phyloP scores from a whole-genome alignment of 2,329 filamentous ascomycete species.

The Eutypella sp. region DNA sequence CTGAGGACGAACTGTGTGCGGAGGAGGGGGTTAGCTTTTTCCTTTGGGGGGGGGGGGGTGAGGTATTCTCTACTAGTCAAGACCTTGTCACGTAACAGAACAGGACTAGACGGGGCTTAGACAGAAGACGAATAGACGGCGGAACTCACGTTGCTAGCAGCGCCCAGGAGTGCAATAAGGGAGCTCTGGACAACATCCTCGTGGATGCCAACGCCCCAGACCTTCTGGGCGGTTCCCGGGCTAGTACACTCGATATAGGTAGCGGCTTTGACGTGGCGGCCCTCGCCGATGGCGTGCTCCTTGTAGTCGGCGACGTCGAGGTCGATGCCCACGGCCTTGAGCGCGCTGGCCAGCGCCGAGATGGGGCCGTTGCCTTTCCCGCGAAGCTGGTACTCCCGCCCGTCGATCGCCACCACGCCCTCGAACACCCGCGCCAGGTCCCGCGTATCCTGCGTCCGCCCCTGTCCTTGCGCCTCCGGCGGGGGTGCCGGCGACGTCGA shows the following conservation, averaged over 20 bases:
- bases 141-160: conserved; percentile 81
- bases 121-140: too few species aligned
- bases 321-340: conserved; percentile 74
- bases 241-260: conserved; percentile 89
- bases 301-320: conserved; percentile 93
- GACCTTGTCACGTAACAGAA: too few species aligned
- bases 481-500: conserved; percentile 68
- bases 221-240: conserved; percentile 60
- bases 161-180: conserved; percentile 78
- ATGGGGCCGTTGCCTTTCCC: conserved; percentile 88
- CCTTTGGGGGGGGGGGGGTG: too few species aligned
- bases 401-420: conserved; percentile 79
- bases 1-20: conserved; percentile 70
- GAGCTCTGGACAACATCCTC: conserved; percentile 89
- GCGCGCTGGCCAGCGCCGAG: conserved; percentile 78
- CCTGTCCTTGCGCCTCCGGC: conserved; percentile 61
- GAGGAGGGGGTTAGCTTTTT: too few species aligned
- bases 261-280: conserved; percentile 82
- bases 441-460: conserved; percentile 70
- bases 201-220: conserved; percentile 90
- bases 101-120: background rate
- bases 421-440: conserved; percentile 79
- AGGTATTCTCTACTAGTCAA: too few species aligned
- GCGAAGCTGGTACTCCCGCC: conserved; percentile 69
- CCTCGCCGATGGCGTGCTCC: conserved; percentile 84